These are phyloP conservation scores for Helotiales sp. DNA, from an alignment of 2,329 filamentous ascomycete species.

Conservation along the genomic window DNA sequence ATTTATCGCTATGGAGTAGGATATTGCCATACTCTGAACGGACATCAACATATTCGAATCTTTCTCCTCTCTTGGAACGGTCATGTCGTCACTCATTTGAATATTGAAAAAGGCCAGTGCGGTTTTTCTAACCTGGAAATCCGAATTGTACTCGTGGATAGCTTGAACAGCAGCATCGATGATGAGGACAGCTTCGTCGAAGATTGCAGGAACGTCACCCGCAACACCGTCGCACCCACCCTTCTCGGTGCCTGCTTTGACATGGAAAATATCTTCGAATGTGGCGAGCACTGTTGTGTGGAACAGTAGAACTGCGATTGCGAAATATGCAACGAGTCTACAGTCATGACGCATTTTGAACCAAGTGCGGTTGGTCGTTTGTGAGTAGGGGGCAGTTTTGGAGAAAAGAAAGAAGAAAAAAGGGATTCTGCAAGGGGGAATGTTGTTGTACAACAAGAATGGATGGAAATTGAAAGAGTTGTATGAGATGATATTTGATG, in stretches of 20 bases:
- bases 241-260: background rate
- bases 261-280: background rate
- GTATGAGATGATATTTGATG: too few species aligned
- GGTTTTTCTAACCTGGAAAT: background rate
- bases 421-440: too few species aligned
- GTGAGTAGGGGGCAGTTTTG: too few species aligned
- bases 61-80: background rate
- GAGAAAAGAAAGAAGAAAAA: too few species aligned
- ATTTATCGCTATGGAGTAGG: too few species aligned
- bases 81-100: background rate
- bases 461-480: too few species aligned
- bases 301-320: background rate
- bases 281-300: background rate
- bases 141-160: background rate
- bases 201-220: background rate
- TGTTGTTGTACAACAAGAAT: too few species aligned
- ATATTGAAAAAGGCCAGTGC: background rate
- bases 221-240: background rate
- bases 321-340: too few species aligned
- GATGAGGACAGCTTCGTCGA: background rate
- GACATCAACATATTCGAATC: background rate
- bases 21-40: background rate
- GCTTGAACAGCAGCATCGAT: background rate
- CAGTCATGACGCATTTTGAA: too few species aligned
- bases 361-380: too few species aligned